These are phyloP conservation scores for Vigna reflexopilosa DNA, from an alignment of 306 rosid species.

Conservation along the genomic window DNA sequence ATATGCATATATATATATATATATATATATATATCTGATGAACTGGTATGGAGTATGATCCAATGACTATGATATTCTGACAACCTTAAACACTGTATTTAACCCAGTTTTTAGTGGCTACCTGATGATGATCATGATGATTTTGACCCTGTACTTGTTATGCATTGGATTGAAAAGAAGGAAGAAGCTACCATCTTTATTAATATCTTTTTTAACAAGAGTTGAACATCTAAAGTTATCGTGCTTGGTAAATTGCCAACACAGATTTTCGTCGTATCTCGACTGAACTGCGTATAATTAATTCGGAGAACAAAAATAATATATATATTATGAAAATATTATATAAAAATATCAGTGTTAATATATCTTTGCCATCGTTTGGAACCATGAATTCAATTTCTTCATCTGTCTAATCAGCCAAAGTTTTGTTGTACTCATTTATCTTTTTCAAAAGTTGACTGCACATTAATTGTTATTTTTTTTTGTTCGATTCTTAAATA, in stretches of 20 bases:
- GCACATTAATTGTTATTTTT: background rate
- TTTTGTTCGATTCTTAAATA: background rate
- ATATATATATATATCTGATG: background rate
- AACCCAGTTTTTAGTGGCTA: conserved; percentile 14
- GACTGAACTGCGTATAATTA: background rate
- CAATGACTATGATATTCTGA: conserved; percentile 3
- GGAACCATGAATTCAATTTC: background rate
- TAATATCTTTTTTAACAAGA: no score
- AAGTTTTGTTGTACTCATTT: background rate
- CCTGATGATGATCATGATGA: background rate
- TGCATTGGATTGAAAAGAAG: background rate
- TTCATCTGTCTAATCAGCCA: background rate
- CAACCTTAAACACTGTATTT: background rate
- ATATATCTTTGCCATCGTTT: no score
- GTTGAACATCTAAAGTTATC: no score
- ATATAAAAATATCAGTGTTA: no score
- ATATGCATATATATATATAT: background rate
- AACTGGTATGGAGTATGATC: background rate
- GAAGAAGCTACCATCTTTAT: background rate
- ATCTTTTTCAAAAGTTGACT: background rate
- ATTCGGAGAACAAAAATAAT: no score
- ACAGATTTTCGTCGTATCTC: background rate
- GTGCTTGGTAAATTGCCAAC: background rate
- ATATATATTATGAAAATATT: no score
- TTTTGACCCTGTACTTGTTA: background rate